phyloP scores from a whole-genome alignment of 768 basidiomycete species.

The Butyriboletus loyo region DNA sequence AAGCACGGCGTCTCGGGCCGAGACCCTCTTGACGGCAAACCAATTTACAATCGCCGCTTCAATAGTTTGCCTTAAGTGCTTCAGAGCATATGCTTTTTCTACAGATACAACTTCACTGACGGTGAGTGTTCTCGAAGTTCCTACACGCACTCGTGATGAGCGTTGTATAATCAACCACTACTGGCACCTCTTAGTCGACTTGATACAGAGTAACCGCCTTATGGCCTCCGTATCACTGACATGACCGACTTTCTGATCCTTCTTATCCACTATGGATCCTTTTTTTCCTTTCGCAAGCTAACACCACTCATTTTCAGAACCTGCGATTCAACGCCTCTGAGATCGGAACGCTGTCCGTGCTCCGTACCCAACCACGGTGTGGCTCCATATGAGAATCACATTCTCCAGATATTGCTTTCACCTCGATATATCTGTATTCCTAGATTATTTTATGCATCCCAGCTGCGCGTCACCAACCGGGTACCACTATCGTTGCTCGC shows the following conservation, averaged over 20 bases:
- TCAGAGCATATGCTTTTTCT: neutral
- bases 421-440: neutral
- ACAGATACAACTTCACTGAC: neutral
- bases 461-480: neutral
- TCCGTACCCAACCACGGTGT: neutral
- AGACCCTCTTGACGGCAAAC: no score
- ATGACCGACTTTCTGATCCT: slow-evolving; percentile 62
- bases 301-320: slow-evolving; percentile 15
- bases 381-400: no score
- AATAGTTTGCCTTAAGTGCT: no score
- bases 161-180: slow-evolving; percentile 67
- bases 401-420: neutral
- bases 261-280: neutral
- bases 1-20: no score
- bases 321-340: neutral
- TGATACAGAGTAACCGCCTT: neutral
- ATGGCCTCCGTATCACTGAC: slow-evolving; percentile 32
- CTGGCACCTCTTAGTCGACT: slow-evolving; percentile 46
- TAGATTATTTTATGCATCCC: slow-evolving; percentile 5
- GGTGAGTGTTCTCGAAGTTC: slow-evolving; percentile 25
- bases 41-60: no score
- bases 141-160: slow-evolving; percentile 56
- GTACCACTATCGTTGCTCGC: neutral
- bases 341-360: neutral
- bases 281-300: slow-evolving; percentile 14